phyloP scores from a whole-genome alignment of 305 asterid genomes.

The Caryopteris hybrid region DNA sequence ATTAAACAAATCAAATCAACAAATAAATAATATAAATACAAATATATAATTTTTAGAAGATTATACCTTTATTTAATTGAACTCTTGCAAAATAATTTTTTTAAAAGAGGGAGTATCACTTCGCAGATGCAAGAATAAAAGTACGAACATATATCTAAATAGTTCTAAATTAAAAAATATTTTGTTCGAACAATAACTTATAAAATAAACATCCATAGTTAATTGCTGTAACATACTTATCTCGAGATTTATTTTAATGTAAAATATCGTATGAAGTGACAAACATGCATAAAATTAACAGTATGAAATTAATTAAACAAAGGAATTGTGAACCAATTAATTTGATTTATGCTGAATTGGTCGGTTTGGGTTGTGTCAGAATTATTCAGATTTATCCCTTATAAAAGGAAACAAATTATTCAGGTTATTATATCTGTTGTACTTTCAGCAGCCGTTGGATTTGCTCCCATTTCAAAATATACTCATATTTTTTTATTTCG shows the following conservation, averaged over 20 bases:
- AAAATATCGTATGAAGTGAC: conserved; percentile 6
- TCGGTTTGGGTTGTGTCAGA: conserved; percentile 27
- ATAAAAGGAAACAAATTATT: not conserved
- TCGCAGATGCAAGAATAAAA: not conserved
- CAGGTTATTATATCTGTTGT: no score
- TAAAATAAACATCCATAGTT: not conserved
- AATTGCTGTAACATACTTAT: not conserved
- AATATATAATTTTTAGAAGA: no score
- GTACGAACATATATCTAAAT: not conserved
- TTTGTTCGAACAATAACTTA: not conserved
- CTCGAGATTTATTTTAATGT: not conserved
- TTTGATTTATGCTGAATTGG: conserved; percentile 8
- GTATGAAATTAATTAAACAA: no score
- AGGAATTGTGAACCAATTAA: not conserved
- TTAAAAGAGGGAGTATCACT: not conserved
- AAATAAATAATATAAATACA: no score
- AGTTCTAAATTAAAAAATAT: not conserved
- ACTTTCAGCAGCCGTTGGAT: no score
- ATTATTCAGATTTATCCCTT: conserved; percentile 4
- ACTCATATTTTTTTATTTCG: not conserved
- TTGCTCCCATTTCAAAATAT: conserved; percentile 9
- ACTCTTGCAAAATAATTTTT: no score
- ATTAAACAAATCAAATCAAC: no score
- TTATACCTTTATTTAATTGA: no score
- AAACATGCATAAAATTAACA: conserved; percentile 5